Base-by-base conservation (phyloP, 805 yeast genomes). In the Gaillardinia entomophila region DNA sequence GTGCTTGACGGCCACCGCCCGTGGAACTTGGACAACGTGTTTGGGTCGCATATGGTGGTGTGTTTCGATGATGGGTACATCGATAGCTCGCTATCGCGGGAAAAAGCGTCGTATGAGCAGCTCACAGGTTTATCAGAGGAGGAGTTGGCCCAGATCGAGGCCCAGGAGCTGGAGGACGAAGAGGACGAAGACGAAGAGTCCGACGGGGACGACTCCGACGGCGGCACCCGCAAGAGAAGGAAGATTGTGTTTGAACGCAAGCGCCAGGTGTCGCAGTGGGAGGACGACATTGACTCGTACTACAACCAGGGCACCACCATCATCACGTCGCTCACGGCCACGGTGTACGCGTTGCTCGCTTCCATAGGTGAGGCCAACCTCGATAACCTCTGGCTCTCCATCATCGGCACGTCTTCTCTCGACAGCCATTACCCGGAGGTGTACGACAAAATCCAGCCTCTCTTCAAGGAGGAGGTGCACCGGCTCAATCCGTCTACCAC, bases 1-100 rank as follows among this genome's bases (percentile, higher is more conserved):
- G 74, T 94, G 8, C 69, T 92, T 35, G 99, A 92, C 57, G 88
- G 95, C 3, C 92, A 84, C 43, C 66, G 97, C 42, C 99, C 98
- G 3, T 92, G 98, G 97, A 89, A 89, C 57, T 63, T 92, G 42
- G 96, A 89, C 53, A 92, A 92, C 51, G 49, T 92, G 29, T 89
- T 84, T 66, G 96, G 95, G 1, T 79, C 90, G 5, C 76, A 77
- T 7, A 69, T 77, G 41, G 75, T 92, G 4, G 70, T 69, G 5
- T 89, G 97, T 55, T 73, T 89, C 38, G 97, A 89, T 50, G 97
- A 90, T 53, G 96, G 96, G 0, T 65, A 66, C 29, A 68, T 83
- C 2, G 84, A 80, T 20, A 73, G 70, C 23, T 77, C 74, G 31
- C 54, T 89, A 32, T 40, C 39, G 11, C 55, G 61, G 4, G 88